These are phyloP conservation scores for Apiospora saccharicola DNA, from an alignment of 2,329 filamentous ascomycete genomes.

Conservation along the genomic window DNA sequence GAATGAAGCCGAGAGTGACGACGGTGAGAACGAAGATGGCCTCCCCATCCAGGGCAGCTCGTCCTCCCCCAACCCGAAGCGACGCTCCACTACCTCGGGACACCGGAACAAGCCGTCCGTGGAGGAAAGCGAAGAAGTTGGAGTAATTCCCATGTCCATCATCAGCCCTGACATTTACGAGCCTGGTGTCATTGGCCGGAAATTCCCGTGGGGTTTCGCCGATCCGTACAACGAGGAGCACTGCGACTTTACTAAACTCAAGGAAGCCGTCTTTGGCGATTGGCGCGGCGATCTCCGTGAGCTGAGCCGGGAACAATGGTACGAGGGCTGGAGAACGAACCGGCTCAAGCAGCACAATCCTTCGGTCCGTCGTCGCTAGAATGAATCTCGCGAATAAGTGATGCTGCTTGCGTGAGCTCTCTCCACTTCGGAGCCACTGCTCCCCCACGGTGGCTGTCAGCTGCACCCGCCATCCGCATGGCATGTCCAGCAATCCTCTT, in stretches of 20 bases:
- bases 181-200: constrained; percentile 78
- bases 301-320: constrained; percentile 90
- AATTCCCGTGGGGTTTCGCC: constrained; percentile 96
- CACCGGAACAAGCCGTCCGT: constrained; percentile 54
- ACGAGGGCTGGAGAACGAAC: constrained; percentile 90
- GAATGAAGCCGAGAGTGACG: constrained; percentile 39
- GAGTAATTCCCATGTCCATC: constrained; percentile 85
- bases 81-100: constrained; percentile 55
- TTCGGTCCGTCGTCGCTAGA: constrained; percentile 47
- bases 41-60: constrained; percentile 48
- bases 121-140: constrained; percentile 57
- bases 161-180: constrained; percentile 95
- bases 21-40: constrained; percentile 34
- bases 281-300: constrained; percentile 93
- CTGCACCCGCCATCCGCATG: constrained; percentile 28
- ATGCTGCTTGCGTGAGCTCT: background rate
- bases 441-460: background rate
- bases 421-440: background rate
- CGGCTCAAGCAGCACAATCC: constrained; percentile 63
- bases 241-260: constrained; percentile 91
- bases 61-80: constrained; percentile 51
- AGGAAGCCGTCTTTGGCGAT: constrained; percentile 90
- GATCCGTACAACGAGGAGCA: constrained; percentile 91
- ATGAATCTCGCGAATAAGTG: constrained; percentile 27
- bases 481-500: constrained; percentile 36